Evolutionary conservation across 192 early-diverging fungal species (phyloP), one percentile per base, ranked within the genome.

Genomic region (Geosiphon pyriformis): DNA sequence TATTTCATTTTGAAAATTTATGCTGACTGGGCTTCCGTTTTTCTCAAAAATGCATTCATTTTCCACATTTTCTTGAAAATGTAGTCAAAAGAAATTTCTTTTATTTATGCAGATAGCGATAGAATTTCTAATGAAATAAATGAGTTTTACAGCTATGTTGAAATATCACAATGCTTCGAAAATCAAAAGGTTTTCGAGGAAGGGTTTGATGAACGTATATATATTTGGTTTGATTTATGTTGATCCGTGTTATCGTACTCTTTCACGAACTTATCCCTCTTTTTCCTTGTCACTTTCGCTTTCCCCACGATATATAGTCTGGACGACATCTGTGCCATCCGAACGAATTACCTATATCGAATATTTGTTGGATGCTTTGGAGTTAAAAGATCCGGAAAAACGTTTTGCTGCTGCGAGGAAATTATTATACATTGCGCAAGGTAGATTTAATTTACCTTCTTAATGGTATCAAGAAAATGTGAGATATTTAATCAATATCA

Each of bases 381-480:
- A 89, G 47, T 71, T 82, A 20, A 68, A 75, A 3, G 75, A 76
- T 54, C 65, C 80, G 20, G 59, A 71, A 3, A 71, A 70, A 48
- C 72, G 89, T 30, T 70, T 82, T 15, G 72, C 59, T 3, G 78
- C 87, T 8, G 80, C 81, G 1, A 78, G 78, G 48, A 77, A 76
- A 54, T 55, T 91, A 32, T 70, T 88, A 10, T 89, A 87, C 54
- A 81, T 89, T 66, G 71, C 87, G 1, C 82, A 88, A 76, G 89
- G 88, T 89, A 76, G 22, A 2, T 68, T 27, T 47, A 56, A 22
- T 23, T n/a, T n/a, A n/a, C n/a, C n/a, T n/a, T n/a, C n/a, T n/a
- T n/a, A n/a, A n/a, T n/a, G n/a, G n/a, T n/a, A n/a, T n/a, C n/a
- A n/a, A n/a, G n/a, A n/a, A n/a, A n/a, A n/a, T n/a, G n/a, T n/a